These are phyloP conservation scores for Nectriaceae sp. DNA, from an alignment of 2,329 filamentous ascomycete genomes.

Conservation along the genomic window DNA sequence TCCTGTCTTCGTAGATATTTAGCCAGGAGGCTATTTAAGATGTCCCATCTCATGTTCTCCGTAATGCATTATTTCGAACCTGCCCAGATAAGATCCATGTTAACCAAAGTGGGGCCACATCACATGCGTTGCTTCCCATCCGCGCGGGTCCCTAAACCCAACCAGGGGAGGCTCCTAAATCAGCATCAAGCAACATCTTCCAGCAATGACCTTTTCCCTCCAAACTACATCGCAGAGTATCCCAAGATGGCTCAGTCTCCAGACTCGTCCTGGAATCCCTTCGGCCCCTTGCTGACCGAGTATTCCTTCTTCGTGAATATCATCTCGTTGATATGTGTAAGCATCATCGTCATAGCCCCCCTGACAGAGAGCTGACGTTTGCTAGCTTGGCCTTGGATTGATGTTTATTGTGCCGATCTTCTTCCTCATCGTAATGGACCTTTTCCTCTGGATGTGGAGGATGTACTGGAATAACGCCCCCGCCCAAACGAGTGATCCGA, in stretches of 20 bases:
- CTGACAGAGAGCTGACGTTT: slow-evolving; percentile 8
- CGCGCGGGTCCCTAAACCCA: not conserved
- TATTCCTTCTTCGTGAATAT: slow-evolving; percentile 36
- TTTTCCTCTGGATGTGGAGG: slow-evolving; percentile 56
- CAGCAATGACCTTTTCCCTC: slow-evolving; percentile 21
- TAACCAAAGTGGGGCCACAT: not conserved
- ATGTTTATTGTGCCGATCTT: slow-evolving; percentile 49
- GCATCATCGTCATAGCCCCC: slow-evolving; percentile 12
- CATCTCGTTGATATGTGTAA: slow-evolving; percentile 42
- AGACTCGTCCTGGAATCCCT: slow-evolving; percentile 27
- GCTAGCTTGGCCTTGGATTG: slow-evolving; percentile 46
- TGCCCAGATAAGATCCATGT: no score
- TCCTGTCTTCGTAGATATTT: no score
- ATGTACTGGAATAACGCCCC: slow-evolving; percentile 30
- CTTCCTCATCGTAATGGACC: slow-evolving; percentile 51
- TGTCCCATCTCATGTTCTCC: no score
- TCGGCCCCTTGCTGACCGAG: slow-evolving; percentile 28
- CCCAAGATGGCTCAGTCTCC: slow-evolving; percentile 28
- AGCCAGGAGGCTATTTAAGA: no score
- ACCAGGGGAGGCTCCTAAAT: not conserved
- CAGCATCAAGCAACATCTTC: not conserved
- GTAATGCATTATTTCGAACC: no score
- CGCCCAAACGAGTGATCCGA: slow-evolving; percentile 15
- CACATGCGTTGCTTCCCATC: not conserved
- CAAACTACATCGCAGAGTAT: slow-evolving; percentile 14